These are phyloP conservation scores for Acrasis kona DNA, from an alignment of 78 protist species.

Conservation along the genomic window DNA sequence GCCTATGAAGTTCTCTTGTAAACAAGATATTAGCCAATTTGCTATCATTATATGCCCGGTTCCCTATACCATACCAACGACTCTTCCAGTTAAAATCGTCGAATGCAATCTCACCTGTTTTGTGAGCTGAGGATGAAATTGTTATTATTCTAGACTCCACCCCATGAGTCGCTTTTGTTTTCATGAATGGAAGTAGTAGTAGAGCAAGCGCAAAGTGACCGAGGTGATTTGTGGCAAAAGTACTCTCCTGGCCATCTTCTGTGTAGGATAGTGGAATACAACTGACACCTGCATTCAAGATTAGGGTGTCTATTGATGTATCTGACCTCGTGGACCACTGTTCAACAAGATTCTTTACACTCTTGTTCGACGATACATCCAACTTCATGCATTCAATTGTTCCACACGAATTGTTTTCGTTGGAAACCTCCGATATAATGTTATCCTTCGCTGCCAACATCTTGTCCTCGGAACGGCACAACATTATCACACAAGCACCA, in stretches of 20 bases:
- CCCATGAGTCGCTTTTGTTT: neutral
- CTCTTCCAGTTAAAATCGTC: neutral
- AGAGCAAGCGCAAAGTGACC: conserved; percentile 29
- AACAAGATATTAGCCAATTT: conserved; percentile 38
- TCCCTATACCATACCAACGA: neutral
- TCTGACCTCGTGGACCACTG: no score
- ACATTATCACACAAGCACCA: neutral
- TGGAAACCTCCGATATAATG: no score
- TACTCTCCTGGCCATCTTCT: conserved; percentile 14
- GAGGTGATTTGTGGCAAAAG: conserved; percentile 25
- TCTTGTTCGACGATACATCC: neutral
- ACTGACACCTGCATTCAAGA: conserved; percentile 1
- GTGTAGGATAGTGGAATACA: no score
- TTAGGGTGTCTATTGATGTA: neutral
- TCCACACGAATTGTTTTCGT: no score
- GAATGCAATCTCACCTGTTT: no score
- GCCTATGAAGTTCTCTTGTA: conserved; percentile 17
- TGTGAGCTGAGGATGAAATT: no score
- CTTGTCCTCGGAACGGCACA: no score
- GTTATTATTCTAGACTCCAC: neutral
- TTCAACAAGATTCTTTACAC: neutral
- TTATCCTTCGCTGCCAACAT: no score
- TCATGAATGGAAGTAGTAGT: neutral
- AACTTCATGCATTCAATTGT: neutral
- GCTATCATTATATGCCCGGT: neutral